phyloP scores from a whole-genome alignment of 345 rosid species.

The Atalantia buxifolia region DNA sequence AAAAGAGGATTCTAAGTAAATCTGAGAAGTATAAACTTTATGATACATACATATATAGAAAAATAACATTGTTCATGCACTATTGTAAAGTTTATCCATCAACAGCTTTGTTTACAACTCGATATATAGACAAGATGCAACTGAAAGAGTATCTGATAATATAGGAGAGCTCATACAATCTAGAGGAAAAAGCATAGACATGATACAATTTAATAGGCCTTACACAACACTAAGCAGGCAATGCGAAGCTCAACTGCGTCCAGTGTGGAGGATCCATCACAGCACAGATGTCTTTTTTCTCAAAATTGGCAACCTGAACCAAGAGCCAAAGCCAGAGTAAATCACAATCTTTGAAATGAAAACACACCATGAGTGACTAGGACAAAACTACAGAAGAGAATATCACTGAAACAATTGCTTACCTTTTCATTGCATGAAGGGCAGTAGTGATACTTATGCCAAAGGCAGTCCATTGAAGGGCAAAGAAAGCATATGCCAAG shows the following conservation, averaged over 20 bases:
- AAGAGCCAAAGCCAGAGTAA: slow-evolving; percentile 19
- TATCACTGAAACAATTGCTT: not conserved
- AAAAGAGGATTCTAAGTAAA: not conserved
- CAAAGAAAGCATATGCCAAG: slow-evolving; percentile 90
- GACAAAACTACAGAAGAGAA: not conserved
- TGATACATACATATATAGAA: not conserved
- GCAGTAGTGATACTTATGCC: slow-evolving; percentile 96
- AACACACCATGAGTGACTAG: not conserved
- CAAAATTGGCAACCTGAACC: slow-evolving; percentile 74
- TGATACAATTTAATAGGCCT: not conserved
- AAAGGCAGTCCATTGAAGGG: slow-evolving; percentile 96
- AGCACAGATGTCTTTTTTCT: slow-evolving; percentile 77
- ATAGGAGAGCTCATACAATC: not conserved
- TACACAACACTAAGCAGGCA: slow-evolving; percentile 53
- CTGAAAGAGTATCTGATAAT: not conserved
- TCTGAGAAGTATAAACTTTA: not conserved
- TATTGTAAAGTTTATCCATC: not conserved
- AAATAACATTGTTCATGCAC: not conserved
- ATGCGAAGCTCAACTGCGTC: slow-evolving; percentile 70
- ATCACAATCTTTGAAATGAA: not conserved
- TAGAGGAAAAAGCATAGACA: not conserved
- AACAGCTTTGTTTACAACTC: not conserved
- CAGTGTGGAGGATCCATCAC: slow-evolving; percentile 88
- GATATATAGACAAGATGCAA: not conserved
- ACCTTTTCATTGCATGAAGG: slow-evolving; percentile 77